phyloP scores from a whole-genome alignment of 2,329 filamentous ascomycete species.

The Raffaelea albimanens region DNA sequence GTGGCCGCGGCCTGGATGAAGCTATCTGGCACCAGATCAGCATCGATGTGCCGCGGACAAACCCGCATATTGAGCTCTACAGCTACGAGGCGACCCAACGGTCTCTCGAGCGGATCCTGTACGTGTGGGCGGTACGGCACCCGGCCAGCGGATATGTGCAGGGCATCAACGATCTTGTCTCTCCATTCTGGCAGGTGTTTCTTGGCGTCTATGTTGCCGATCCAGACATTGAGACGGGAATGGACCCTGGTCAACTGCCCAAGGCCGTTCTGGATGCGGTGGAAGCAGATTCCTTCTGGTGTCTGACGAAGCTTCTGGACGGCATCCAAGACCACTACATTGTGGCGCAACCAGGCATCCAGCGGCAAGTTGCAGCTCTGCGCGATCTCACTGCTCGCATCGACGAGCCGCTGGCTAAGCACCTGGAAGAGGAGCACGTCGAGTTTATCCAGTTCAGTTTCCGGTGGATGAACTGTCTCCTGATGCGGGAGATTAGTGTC shows the following conservation, averaged over 20 bases:
- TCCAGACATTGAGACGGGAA: slow-evolving; percentile 80
- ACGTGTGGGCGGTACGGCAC: slow-evolving; percentile 95
- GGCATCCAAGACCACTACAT: slow-evolving; percentile 99
- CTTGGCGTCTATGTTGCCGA: slow-evolving; percentile 92
- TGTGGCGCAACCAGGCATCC: slow-evolving; percentile 92
- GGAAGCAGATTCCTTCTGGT: slow-evolving; percentile 98
- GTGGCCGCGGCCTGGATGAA: slow-evolving; percentile 59
- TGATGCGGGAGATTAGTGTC: slow-evolving; percentile 96
- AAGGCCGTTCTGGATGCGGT: slow-evolving; percentile 88
- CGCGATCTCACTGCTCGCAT: slow-evolving; percentile 87
- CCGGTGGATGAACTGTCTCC: slow-evolving; percentile 97
- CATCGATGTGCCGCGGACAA: slow-evolving; percentile 93
- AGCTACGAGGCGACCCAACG: slow-evolving; percentile 92
- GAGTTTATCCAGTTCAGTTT: slow-evolving; percentile 99
- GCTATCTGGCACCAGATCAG: slow-evolving; percentile 99
- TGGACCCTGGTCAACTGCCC: slow-evolving; percentile 93
- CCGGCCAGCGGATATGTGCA: slow-evolving; percentile 97
- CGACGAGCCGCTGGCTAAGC: slow-evolving; percentile 72
- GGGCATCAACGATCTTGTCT: slow-evolving; percentile 96
- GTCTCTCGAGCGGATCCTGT: slow-evolving; percentile 87
- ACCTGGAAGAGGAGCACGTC: slow-evolving; percentile 82
- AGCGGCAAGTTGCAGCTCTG: slow-evolving; percentile 81
- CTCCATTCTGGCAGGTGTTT: slow-evolving; percentile 97
- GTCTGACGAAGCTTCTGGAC: slow-evolving; percentile 92
- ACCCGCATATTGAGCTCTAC: slow-evolving; percentile 91